These are phyloP conservation scores for Whalleya microplaca DNA, from an alignment of 2,329 filamentous ascomycete genomes.

Conservation along the genomic window DNA sequence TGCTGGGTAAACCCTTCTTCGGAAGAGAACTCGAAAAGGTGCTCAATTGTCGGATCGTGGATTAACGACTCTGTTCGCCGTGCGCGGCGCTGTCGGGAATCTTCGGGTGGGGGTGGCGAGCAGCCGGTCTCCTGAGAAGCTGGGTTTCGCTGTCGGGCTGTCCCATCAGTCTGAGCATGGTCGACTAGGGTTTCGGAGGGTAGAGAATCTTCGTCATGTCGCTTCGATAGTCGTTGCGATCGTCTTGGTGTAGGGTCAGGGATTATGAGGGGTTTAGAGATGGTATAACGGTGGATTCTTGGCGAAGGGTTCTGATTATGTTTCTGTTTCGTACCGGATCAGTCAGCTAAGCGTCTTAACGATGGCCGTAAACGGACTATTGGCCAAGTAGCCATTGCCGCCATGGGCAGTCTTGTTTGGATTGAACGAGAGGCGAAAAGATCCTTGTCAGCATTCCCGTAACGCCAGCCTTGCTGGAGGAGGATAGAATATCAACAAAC, in stretches of 20 bases:
- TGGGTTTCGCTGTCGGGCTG: slow-evolving; percentile 33
- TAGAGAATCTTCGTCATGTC: slow-evolving; percentile 22
- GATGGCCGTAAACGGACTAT: not conserved
- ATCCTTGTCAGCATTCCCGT: not conserved
- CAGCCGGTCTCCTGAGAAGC: slow-evolving; percentile 29
- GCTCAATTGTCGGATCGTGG: slow-evolving; percentile 48
- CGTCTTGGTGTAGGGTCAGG: slow-evolving; percentile 42
- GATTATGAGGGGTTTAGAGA: slow-evolving; percentile 34
- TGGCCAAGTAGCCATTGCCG: not conserved
- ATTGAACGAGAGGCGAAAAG: not conserved
- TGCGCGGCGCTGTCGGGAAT: slow-evolving; percentile 31
- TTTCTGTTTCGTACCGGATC: slow-evolving; percentile 18
- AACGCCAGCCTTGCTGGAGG: not conserved
- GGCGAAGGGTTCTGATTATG: slow-evolving; percentile 13
- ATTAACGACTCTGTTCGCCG: slow-evolving; percentile 42
- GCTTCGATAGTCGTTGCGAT: slow-evolving; percentile 33
- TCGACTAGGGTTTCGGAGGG: slow-evolving; percentile 22
- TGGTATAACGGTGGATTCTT: slow-evolving; percentile 8
- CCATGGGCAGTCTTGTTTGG: not conserved
- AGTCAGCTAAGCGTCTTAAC: slow-evolving; percentile 28
- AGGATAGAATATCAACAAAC: not conserved
- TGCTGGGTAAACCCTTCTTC: slow-evolving; percentile 58
- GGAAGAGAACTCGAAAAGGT: slow-evolving; percentile 61
- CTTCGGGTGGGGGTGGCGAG: slow-evolving; percentile 25
- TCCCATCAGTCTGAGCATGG: slow-evolving; percentile 24